Percentiles rank a stretch among this genome's conserved stretches.
Conservation (phyloP, 192 early-diverging fungal species). For the Chytriomyces confervae region DNA sequence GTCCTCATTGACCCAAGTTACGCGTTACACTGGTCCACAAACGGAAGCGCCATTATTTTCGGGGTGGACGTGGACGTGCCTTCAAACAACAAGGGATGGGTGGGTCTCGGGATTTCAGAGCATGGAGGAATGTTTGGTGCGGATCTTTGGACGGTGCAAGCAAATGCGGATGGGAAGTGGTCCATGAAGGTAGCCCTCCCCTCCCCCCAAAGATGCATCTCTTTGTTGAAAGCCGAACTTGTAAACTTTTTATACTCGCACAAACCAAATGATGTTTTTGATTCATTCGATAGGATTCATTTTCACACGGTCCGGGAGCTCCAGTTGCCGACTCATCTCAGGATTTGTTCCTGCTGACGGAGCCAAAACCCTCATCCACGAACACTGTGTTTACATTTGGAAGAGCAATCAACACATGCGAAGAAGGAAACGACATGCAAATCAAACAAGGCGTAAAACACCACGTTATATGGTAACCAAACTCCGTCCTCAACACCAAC, state of each 20-base stretch:
- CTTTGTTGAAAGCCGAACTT: too few species aligned
- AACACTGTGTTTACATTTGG: conserved; percentile 30
- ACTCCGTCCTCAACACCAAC: too few species aligned
- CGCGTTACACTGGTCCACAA: conserved; percentile 25
- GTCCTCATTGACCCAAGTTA: background rate
- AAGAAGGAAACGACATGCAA: conserved; percentile 1
- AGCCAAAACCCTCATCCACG: conserved; percentile 1
- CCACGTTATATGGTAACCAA: conserved; percentile 7
- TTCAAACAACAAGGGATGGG: conserved; percentile 12
- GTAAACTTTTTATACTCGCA: too few species aligned
- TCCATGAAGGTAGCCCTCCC: conserved; percentile 2
- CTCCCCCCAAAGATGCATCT: too few species aligned
- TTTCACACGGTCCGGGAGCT: background rate
- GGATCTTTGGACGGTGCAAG: conserved; percentile 18
- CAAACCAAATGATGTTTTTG: background rate
- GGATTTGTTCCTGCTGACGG: conserved; percentile 14
- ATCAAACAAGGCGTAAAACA: conserved; percentile 11
- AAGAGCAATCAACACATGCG: conserved; percentile 28
- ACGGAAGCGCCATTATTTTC: conserved; percentile 19
- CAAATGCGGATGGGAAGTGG: conserved; percentile 4
- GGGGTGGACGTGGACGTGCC: conserved; percentile 31
- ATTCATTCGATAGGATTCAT: conserved; percentile 17
- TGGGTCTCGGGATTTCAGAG: conserved; percentile 28
- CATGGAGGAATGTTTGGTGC: conserved; percentile 34
- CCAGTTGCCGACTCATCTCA: conserved; percentile 17